Conservation (phyloP, 2,329 filamentous ascomycete species). For the Tympanopsis confertula region DNA sequence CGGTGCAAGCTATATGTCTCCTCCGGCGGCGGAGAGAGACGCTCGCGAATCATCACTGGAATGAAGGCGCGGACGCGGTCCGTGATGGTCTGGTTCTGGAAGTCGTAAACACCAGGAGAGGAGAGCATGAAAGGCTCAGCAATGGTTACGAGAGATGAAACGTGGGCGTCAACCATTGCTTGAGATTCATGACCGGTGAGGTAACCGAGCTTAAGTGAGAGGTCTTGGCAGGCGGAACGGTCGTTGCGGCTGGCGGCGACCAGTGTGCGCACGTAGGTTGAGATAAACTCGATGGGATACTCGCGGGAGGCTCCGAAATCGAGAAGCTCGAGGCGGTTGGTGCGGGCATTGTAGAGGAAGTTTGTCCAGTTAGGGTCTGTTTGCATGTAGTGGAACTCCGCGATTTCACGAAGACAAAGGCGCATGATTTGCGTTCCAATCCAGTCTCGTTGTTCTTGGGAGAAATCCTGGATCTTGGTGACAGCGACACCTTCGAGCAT, state of each 20-base stretch:
- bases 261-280: slow-evolving; percentile 68
- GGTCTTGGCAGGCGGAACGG: slow-evolving; percentile 44
- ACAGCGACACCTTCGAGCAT: slow-evolving; percentile 79
- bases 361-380: slow-evolving; percentile 99
- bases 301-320: slow-evolving; percentile 91
- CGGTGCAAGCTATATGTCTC: slow-evolving; percentile 94
- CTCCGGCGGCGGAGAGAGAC: slow-evolving; percentile 82
- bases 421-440: slow-evolving; percentile 89
- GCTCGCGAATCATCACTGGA: slow-evolving; percentile 82
- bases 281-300: slow-evolving; percentile 70
- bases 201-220: slow-evolving; percentile 75
- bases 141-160: slow-evolving; percentile 76
- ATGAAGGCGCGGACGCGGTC: slow-evolving; percentile 81
- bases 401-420: slow-evolving; percentile 83
- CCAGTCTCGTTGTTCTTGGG: slow-evolving; percentile 81
- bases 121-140: slow-evolving; percentile 76
- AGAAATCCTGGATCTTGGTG: slow-evolving; percentile 65
- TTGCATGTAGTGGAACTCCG: slow-evolving; percentile 96
- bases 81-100: slow-evolving; percentile 88
- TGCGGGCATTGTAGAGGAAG: slow-evolving; percentile 74
- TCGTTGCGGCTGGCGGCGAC: slow-evolving; percentile 68
- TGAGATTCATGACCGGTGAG: slow-evolving; percentile 80
- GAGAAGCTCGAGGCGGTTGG: slow-evolving; percentile 70
- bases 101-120: slow-evolving; percentile 80
- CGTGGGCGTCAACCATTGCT: slow-evolving; percentile 80